Conservation (phyloP, 306 rosid genomes). For the Sindora glabra region DNA sequence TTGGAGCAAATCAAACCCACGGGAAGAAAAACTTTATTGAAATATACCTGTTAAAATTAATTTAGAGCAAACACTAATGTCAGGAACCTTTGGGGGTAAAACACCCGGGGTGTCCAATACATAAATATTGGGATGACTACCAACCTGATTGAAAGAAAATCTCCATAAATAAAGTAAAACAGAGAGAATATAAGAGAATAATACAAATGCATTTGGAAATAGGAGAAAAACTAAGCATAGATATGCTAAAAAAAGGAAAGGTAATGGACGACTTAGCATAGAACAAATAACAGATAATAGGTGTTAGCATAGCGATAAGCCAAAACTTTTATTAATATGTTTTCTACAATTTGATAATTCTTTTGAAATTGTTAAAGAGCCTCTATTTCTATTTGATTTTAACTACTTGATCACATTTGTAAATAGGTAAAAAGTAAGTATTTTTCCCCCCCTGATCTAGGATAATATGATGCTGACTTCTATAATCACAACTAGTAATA, state of each 20-base stretch:
- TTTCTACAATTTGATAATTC: no score
- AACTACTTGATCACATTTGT: no score
- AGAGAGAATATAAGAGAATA: background rate
- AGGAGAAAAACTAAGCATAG: background rate
- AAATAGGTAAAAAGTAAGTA: no score
- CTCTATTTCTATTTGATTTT: no score
- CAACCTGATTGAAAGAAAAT: slow-evolving; percentile 48
- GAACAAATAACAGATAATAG: background rate
- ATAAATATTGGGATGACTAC: slow-evolving; percentile 86
- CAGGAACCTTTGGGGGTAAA: slow-evolving; percentile 54
- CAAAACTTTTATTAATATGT: background rate
- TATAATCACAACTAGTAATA: no score
- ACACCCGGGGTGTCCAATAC: slow-evolving; percentile 85
- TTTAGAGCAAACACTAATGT: slow-evolving; percentile 49
- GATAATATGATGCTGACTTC: no score
- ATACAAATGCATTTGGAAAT: background rate
- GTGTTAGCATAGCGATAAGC: background rate
- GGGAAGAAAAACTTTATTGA: slow-evolving; percentile 6
- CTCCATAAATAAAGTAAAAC: slow-evolving; percentile 1
- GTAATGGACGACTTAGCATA: background rate
- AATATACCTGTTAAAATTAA: slow-evolving; percentile 72
- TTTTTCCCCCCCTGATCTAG: no score
- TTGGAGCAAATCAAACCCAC: no score
- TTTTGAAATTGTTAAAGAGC: no score
- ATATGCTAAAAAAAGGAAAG: background rate